Conservation (phyloP, 78 protist species). For the Planoprotostelium fungivorum region DNA sequence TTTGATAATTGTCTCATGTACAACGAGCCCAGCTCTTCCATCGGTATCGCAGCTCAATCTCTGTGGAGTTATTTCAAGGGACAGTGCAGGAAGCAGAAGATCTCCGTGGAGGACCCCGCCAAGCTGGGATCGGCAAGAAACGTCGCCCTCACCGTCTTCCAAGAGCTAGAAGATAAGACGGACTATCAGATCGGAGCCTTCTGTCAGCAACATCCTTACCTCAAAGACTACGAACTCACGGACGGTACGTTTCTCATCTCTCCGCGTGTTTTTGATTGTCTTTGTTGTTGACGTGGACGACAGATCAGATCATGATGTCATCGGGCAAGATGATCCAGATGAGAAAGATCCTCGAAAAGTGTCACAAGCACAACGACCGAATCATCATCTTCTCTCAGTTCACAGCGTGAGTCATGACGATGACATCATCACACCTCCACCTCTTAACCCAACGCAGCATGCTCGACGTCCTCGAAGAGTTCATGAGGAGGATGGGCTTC, state of each 20-base stretch:
- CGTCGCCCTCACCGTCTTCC: neutral
- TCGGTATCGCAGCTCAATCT: neutral
- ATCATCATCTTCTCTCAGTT: conserved; percentile 84
- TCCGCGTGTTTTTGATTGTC: too few species aligned
- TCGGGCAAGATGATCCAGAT: conserved; percentile 83
- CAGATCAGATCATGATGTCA: conserved; percentile 12
- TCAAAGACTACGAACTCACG: neutral
- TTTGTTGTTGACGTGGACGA: too few species aligned
- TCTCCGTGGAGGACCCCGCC: neutral
- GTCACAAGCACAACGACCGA: conserved; percentile 42
- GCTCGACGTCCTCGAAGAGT: conserved; percentile 96
- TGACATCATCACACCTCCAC: neutral
- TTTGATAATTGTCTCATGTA: neutral
- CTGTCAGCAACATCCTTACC: neutral
- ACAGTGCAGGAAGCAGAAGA: neutral
- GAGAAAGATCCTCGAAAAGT: conserved; percentile 67
- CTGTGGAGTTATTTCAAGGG: neutral
- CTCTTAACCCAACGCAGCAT: conserved; percentile 10
- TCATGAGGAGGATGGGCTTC: neutral
- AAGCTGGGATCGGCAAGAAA: neutral
- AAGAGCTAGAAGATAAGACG: neutral
- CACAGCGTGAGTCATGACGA: conserved; percentile 54
- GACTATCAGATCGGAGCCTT: neutral
- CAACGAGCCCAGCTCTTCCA: neutral
- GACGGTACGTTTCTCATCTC: neutral